Evolutionary conservation across 2,329 filamentous ascomycete genomes (phyloP).

Genomic region (Cordyceps militaris): DNA sequence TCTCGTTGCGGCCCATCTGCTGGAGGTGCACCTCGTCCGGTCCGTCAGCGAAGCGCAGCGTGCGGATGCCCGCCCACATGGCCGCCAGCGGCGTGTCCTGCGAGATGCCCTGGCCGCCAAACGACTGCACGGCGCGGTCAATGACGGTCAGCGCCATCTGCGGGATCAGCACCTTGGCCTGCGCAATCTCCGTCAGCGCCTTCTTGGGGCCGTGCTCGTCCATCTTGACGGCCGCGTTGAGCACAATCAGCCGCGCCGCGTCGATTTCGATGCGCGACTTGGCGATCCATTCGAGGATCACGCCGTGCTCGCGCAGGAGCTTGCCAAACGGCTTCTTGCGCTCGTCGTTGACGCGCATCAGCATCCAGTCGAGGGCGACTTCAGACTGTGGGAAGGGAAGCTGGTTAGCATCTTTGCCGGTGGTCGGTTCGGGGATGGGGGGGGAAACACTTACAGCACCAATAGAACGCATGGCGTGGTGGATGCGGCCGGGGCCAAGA

Average conservation of each 20-base stretch:
- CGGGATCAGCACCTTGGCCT: constrained; percentile 90
- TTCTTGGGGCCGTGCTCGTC: constrained; percentile 83
- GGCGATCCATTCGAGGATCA: constrained; percentile 92
- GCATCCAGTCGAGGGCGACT: constrained; percentile 86
- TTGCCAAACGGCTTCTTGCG: constrained; percentile 88
- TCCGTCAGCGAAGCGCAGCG: constrained; percentile 81
- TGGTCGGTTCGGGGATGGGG: neutral
- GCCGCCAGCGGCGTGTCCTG: constrained; percentile 89
- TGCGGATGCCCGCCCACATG: constrained; percentile 76
- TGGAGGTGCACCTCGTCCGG: constrained; percentile 92
- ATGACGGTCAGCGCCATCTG: constrained; percentile 77
- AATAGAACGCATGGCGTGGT: constrained; percentile 95
- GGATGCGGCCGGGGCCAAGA: constrained; percentile 90
- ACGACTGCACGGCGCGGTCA: constrained; percentile 89
- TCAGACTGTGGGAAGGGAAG: constrained; percentile 53
- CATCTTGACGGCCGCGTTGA: constrained; percentile 94
- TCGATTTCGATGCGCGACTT: constrained; percentile 91
- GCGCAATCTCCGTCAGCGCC: constrained; percentile 85
- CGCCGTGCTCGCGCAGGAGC: constrained; percentile 78
- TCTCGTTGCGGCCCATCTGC: constrained; percentile 76
- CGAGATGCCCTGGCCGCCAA: constrained; percentile 81
- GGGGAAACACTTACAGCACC: constrained; percentile 52
- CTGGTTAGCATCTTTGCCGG: neutral
- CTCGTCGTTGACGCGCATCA: constrained; percentile 89
- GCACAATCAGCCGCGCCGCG: constrained; percentile 77